These are phyloP conservation scores for Herpomyces periplanetae DNA, from an alignment of 2,329 filamentous ascomycete genomes.

Conservation along the genomic window DNA sequence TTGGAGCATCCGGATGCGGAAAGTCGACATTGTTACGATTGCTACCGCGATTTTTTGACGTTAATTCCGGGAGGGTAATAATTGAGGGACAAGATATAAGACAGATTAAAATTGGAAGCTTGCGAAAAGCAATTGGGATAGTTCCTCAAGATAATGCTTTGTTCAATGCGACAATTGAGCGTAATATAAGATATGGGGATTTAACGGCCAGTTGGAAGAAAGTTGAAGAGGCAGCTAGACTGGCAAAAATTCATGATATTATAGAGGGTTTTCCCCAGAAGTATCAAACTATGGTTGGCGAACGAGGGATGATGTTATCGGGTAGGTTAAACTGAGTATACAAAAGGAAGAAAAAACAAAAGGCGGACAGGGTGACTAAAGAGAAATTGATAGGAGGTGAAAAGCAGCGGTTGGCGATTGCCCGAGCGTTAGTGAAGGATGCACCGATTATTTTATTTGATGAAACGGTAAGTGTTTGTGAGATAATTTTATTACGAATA, in stretches of 20 bases:
- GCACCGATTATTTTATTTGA: conserved; percentile 74
- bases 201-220: conserved; percentile 31
- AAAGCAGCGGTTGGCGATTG: conserved; percentile 61
- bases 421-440: conserved; percentile 48
- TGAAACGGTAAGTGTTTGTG: conserved; percentile 20
- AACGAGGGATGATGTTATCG: conserved; percentile 83
- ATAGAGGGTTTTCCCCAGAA: conserved; percentile 45
- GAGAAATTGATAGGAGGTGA: conserved; percentile 17
- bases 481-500: neutral
- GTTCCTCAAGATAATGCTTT: conserved; percentile 87
- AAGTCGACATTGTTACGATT: conserved; percentile 75
- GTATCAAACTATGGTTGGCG: conserved; percentile 62
- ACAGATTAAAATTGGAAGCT: conserved; percentile 36
- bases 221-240: conserved; percentile 33
- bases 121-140: conserved; percentile 56
- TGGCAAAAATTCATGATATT: conserved; percentile 50
- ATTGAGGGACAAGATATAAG: conserved; percentile 80
- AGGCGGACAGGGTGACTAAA: conserved; percentile 3
- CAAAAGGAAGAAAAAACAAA: conserved; percentile 1
- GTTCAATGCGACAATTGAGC: conserved; percentile 81
- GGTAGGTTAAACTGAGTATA: conserved; percentile 7
- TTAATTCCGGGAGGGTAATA: conserved; percentile 41
- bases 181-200: conserved; percentile 76
- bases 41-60: conserved; percentile 77
- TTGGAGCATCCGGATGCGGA: conserved; percentile 75